Evolutionary conservation across 352 stramenopile genomes (phyloP).

Genomic region (Thalassiosira mediterranea): DNA sequence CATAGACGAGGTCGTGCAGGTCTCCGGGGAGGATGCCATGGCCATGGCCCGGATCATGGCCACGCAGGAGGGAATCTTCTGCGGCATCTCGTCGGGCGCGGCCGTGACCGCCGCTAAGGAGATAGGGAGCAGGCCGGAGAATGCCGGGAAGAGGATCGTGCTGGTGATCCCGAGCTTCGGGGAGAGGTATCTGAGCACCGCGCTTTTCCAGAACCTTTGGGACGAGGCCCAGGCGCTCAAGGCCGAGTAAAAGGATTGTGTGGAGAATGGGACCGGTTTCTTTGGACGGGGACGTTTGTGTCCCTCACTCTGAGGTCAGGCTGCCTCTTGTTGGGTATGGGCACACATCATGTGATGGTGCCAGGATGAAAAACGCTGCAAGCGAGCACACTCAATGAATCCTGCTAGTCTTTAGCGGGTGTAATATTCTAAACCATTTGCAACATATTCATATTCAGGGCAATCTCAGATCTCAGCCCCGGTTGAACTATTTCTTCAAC

Average conservation of each 20-base stretch:
- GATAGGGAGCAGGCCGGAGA: slow-evolving; percentile 84
- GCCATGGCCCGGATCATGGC: slow-evolving; percentile 91
- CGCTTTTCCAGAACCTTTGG: slow-evolving; percentile 88
- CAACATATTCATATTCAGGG: too few species aligned
- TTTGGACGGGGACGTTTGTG: too few species aligned
- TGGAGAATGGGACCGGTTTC: too few species aligned
- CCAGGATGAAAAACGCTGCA: too few species aligned
- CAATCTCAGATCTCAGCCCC: too few species aligned
- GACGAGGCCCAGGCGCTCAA: slow-evolving; percentile 82
- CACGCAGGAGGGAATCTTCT: slow-evolving; percentile 91
- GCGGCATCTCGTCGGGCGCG: slow-evolving; percentile 87
- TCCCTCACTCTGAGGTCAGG: too few species aligned
- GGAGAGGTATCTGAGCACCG: slow-evolving; percentile 88
- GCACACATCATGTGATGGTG: too few species aligned
- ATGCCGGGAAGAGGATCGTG: slow-evolving; percentile 87
- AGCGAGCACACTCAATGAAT: too few species aligned
- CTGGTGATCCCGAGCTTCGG: slow-evolving; percentile 88
- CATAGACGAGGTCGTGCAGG: slow-evolving; percentile 91
- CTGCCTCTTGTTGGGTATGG: too few species aligned
- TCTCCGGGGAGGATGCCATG: slow-evolving; percentile 92
- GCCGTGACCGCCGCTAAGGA: slow-evolving; percentile 83
- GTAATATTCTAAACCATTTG: too few species aligned
- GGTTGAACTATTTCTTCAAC: too few species aligned
- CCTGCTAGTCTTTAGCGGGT: not conserved
- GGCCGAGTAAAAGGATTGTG: slow-evolving; percentile 60